These are phyloP conservation scores for Willaertia magna DNA, from an alignment of 208 protist species.

Conservation along the genomic window DNA sequence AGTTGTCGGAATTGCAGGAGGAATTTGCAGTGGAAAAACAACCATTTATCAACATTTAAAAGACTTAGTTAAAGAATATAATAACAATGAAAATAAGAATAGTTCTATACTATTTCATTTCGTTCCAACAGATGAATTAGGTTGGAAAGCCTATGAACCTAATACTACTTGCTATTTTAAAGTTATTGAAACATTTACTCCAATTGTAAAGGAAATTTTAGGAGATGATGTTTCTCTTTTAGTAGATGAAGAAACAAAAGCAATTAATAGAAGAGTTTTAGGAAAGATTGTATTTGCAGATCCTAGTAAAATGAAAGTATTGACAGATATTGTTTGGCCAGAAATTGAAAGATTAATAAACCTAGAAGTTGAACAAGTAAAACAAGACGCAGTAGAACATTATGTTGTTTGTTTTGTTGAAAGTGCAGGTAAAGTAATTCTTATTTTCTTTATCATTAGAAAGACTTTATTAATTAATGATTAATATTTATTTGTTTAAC, in stretches of 20 bases:
- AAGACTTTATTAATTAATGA: too few relatives aligned
- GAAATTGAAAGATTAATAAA: background rate
- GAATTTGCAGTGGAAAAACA: background rate
- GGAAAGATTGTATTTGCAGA: background rate
- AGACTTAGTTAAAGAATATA: background rate
- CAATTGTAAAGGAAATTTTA: background rate
- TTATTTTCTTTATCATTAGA: too few relatives aligned
- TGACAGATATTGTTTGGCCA: background rate
- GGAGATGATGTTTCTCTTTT: background rate
- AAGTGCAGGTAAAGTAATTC: too few relatives aligned
- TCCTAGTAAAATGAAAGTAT: background rate
- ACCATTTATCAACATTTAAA: background rate
- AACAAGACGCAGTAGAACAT: background rate
- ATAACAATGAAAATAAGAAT: background rate
- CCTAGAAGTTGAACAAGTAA: background rate
- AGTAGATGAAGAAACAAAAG: background rate
- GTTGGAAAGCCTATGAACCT: background rate
- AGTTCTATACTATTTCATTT: background rate
- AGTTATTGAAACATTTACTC: background rate
- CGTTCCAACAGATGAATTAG: background rate
- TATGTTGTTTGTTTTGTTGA: background rate
- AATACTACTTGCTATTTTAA: background rate
- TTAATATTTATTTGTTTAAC: too few relatives aligned
- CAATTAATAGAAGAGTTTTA: background rate
- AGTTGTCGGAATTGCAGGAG: too few relatives aligned